Evolutionary conservation across 1,284 basidiomycete genomes (phyloP).

Genomic region (Fomitiporia mediterranea): DNA sequence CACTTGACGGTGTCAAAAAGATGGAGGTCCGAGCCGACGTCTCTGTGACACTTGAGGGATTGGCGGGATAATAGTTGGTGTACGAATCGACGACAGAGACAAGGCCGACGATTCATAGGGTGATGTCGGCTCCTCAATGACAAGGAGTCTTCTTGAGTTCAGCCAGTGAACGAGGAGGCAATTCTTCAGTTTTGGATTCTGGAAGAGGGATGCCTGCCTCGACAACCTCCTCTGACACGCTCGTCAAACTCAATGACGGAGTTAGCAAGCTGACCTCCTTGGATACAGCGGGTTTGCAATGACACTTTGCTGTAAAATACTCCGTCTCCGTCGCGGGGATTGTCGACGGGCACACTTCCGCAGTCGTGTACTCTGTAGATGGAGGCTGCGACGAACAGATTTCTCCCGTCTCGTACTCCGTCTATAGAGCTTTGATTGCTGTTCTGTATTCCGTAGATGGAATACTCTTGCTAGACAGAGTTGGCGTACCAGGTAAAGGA

Average conservation of each 20-base stretch:
- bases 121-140: constrained; percentile 1
- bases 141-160: constrained; percentile 4
- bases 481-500: constrained; percentile 14
- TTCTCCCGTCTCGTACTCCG: constrained; percentile 45
- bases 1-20: constrained; percentile 2
- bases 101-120: constrained; percentile 3
- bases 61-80: background rate
- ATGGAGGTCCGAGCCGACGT: background rate
- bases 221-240: background rate
- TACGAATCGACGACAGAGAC: background rate
- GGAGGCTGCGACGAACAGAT: constrained; percentile 37
- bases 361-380: constrained; percentile 38
- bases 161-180: background rate
- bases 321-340: constrained; percentile 32
- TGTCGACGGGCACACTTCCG: constrained; percentile 43
- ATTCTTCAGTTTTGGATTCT: constrained; percentile 3
- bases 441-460: constrained; percentile 20
- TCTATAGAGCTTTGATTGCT: constrained; percentile 28
- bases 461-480: constrained; percentile 7
- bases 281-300: constrained; percentile 20
- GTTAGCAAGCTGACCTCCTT: background rate
- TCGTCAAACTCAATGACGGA: no score
- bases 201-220: constrained; percentile 1
- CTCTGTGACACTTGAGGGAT: constrained; percentile 10
- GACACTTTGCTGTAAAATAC: constrained; percentile 31